These are phyloP conservation scores for Aspergillus carlsbadensis DNA, from an alignment of 495 filamentous ascomycete species.

Conservation along the genomic window DNA sequence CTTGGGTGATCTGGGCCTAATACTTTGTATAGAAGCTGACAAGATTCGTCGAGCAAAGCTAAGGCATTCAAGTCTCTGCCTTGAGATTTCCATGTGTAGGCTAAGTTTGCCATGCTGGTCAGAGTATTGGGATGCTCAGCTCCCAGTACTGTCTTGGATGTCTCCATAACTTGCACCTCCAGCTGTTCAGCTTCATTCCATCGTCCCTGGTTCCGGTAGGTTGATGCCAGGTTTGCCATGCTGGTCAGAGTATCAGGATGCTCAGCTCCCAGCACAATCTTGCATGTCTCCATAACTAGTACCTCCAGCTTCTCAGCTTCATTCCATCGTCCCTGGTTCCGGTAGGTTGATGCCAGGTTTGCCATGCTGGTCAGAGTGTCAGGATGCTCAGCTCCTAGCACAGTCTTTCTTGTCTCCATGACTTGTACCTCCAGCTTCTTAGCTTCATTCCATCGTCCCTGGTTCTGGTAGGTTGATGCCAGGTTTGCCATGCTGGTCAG, in stretches of 20 bases:
- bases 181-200: background rate
- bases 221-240: background rate
- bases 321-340: background rate
- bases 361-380: no score
- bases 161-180: background rate
- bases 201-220: background rate
- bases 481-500: constrained; percentile 1
- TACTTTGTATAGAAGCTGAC: no score
- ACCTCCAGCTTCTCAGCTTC: background rate
- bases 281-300: background rate
- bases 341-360: background rate
- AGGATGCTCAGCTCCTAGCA: no score
- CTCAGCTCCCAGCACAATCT: background rate
- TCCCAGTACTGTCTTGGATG: background rate
- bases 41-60: no score
- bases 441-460: background rate
- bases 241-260: no score
- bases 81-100: no score
- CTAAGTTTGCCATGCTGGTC: no score
- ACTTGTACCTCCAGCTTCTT: background rate
- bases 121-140: no score
- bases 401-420: background rate
- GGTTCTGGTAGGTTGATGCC: background rate
- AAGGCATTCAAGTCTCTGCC: no score
- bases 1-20: no score